A percentile compares a stretch with the other conserved stretches of the same genome.
These are phyloP conservation scores for Lyophyllum shimeji DNA, from an alignment of 768 basidiomycete genomes.

Conservation along the genomic window DNA sequence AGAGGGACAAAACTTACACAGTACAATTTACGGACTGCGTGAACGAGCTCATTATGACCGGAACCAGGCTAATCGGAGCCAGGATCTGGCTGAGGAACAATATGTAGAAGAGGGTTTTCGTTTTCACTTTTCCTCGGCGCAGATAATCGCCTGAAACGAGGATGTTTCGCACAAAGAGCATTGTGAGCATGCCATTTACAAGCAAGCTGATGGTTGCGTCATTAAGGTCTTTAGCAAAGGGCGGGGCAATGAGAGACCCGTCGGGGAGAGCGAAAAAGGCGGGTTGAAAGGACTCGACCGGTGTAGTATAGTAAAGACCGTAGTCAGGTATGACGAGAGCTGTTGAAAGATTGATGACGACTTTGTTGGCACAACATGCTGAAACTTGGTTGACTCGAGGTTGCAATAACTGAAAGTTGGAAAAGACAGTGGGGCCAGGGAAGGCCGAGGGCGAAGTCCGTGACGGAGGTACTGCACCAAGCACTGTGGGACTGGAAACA, in stretches of 20 bases:
- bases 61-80: conserved; percentile 42
- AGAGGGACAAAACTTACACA: conserved; percentile 34
- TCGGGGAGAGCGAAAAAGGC: conserved; percentile 46
- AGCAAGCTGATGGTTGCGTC: conserved; percentile 43
- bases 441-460: conserved; percentile 14
- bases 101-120: conserved; percentile 57
- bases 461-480: conserved; percentile 9
- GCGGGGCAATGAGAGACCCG: conserved; percentile 57
- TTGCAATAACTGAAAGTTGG: conserved; percentile 21
- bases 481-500: conserved; percentile 14
- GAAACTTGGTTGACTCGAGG: conserved; percentile 34
- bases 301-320: conserved; percentile 37
- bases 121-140: conserved; percentile 53
- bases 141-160: conserved; percentile 50
- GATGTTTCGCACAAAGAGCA: conserved; percentile 55
- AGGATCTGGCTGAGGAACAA: conserved; percentile 56
- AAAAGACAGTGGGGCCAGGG: conserved; percentile 18
- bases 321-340: conserved; percentile 49
- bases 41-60: conserved; percentile 49
- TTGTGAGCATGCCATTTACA: conserved; percentile 46
- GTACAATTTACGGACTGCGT: conserved; percentile 39
- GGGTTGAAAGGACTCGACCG: conserved; percentile 48
- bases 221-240: conserved; percentile 41
- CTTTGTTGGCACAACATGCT: conserved; percentile 38
- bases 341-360: conserved; percentile 51